Evolutionary conservation across 805 yeast species (phyloP).

Genomic region (Saccharomycopsis fibuligera): DNA sequence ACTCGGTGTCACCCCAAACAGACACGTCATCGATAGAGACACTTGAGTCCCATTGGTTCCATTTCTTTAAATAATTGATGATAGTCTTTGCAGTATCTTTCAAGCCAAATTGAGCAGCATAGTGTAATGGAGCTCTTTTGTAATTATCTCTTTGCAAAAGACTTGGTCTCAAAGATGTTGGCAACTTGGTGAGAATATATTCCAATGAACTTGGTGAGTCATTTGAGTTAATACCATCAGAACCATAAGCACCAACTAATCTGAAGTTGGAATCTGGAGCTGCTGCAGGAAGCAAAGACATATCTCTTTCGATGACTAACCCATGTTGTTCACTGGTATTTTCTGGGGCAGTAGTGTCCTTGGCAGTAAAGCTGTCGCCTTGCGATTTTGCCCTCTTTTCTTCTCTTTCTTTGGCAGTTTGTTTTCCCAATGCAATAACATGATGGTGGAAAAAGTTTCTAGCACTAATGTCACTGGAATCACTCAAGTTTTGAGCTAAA

Average conservation of each 20-base stretch:
- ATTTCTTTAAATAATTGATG: constrained; percentile 46
- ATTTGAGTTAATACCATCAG: constrained; percentile 56
- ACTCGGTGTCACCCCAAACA: constrained; percentile 68
- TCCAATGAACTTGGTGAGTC: constrained; percentile 53
- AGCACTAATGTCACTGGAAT: constrained; percentile 68
- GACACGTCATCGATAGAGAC: constrained; percentile 49
- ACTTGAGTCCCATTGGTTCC: constrained; percentile 49
- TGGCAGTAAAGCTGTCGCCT: too few species aligned
- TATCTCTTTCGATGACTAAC: constrained; percentile 18
- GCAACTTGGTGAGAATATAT: constrained; percentile 52
- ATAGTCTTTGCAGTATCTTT: constrained; percentile 54
- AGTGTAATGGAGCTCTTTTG: constrained; percentile 81
- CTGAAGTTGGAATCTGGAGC: constrained; percentile 44
- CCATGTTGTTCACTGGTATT: constrained; percentile 5
- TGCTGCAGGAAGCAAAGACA: constrained; percentile 37
- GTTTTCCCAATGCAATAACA: constrained; percentile 71
- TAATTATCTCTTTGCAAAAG: constrained; percentile 69
- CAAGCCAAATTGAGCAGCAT: constrained; percentile 82
- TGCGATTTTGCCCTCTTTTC: constrained; percentile 10
- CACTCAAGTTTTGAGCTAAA: constrained; percentile 47
- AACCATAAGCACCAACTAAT: constrained; percentile 48
- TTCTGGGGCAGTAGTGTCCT: not conserved
- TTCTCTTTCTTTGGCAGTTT: constrained; percentile 25
- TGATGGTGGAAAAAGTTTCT: constrained; percentile 83
- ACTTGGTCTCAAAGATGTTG: constrained; percentile 44